Evolutionary conservation across 257 asterid genomes (phyloP).

Genomic region (Jasminum sambac): DNA sequence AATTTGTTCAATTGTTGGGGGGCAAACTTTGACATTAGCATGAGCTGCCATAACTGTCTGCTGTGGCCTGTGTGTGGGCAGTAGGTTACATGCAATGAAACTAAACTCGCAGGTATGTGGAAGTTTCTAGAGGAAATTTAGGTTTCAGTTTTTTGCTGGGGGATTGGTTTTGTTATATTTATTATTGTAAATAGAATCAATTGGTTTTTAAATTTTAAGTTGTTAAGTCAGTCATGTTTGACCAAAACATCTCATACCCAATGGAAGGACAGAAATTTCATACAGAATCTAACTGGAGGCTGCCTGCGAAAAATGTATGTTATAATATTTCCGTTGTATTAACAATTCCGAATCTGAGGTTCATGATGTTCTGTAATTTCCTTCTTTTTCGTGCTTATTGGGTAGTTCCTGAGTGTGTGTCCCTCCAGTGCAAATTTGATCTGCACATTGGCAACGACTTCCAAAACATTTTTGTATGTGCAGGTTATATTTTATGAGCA

Average conservation of each 20-base stretch:
- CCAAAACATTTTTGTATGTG: constrained; percentile 19
- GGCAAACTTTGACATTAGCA: no score
- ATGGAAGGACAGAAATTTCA: not conserved
- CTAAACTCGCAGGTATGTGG: no score
- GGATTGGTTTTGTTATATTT: not conserved
- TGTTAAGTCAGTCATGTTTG: not conserved
- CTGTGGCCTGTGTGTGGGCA: no score
- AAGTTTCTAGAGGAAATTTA: no score
- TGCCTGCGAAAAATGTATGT: not conserved
- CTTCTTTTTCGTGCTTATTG: no score
- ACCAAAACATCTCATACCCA: not conserved
- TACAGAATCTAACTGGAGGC: not conserved
- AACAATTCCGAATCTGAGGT: not conserved
- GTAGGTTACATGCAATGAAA: no score
- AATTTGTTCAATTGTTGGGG: no score
- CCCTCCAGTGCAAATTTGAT: constrained; percentile 5
- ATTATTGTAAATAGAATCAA: not conserved
- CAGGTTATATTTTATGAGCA: constrained; percentile 96
- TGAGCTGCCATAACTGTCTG: no score
- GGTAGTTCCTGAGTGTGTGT: constrained; percentile 14
- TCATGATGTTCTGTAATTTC: not conserved
- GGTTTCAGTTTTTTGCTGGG: not conserved
- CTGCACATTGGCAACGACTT: constrained; percentile 14
- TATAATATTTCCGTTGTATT: not conserved
- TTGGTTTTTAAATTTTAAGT: not conserved